Evolutionary conservation across 805 yeast genomes (phyloP), one percentile per base, ranked within the genome.

Genomic region (Hanseniaspora nectarophila): DNA sequence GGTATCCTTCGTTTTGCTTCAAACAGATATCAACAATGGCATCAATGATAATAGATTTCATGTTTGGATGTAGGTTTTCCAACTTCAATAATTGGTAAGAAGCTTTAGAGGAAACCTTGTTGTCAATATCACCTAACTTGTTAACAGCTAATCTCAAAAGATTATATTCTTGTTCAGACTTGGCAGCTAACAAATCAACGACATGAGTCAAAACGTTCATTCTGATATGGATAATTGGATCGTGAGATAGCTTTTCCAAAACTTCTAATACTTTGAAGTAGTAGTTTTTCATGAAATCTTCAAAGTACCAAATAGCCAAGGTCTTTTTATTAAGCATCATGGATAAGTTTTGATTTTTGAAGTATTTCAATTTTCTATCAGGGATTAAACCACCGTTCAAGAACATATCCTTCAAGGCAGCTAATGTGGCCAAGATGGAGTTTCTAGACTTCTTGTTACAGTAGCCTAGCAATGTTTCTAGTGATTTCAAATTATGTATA

Each of bases 151-250:
- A 73, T 59, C 88, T 76, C 60, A 92, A 73, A 58, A 92, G 71
- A 65, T 92, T 92, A 49, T 82, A 94, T 67, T 92, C 98, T 71
- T 92, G 98, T 70, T 92, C 98, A 4, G 98, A 97, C 66, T 89
- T 90, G 5, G 82, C 73, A 57, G 80, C 80, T 55, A 92, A 70
- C 42, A 92, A 71, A 54, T 85, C 95, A 58, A 88, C 85, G 31
- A 89, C 75, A 62, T 85, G 88, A 38, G 77, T 71, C 32, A 88
- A 76, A 28, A 83, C 79, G 56, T 79, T 85, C 72, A 82, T 74
- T 65, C 95, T 80, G 42, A 90, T 95, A 62, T 85, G 90, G 54
- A 81, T 78, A 59, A 92, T 88, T 13, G 96, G 84, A 65, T 92
- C 98, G 61, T 86, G 95, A n/a, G 86, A 75, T 52, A 90, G 71